Base-by-base conservation (phyloP, 805 yeast genomes). In the Wickerhamomyces hampshirensis region DNA sequence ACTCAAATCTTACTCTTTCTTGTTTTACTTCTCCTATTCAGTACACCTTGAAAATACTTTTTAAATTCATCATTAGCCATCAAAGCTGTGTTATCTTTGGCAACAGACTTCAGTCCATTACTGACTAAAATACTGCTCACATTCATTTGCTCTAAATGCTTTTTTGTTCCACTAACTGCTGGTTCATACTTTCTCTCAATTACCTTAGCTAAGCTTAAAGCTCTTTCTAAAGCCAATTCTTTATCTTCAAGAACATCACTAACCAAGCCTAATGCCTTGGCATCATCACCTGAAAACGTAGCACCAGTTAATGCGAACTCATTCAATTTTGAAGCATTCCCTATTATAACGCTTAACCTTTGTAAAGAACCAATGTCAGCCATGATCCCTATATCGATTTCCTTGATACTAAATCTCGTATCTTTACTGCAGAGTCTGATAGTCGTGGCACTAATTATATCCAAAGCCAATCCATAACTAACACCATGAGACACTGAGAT, bases 301-400 rank as follows among this genome's bases (percentile, higher is more conserved):
- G 72, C 71, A 7, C 81, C 91, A 1, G 87, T 77, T 44, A 76
- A 66, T 5, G 83, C 76, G 32, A 75, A 58, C 46, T 80, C 83
- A 53, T 69, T 70, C 42, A 80, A 59, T 61, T 74, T 66, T 5
- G 85, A 77, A 12, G 64, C 59, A 53, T 80, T 80, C 29, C 69
- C 69, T 14, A 71, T 69, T 1, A 78, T 38, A 14, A 53, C 51
- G 5, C 85, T 80, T 39, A 82, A 50, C 51, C 91, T 66, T 58
- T 84, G 89, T 39, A 84, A 63, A 1, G 84, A 69, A 5, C 94
- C 94, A 50, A 84, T 80, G 54, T 84, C 93, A 2, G 93, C 88
- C 26, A 84, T 72, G 53, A 84, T 67, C 3, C 91, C 93, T 36
- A 84, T 66, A 43, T 77, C 74, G 41, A 83, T 76, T 59, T 84